Conservation (phyloP, 1,139 yeast genomes). For the Taphrina flavorubra region DNA sequence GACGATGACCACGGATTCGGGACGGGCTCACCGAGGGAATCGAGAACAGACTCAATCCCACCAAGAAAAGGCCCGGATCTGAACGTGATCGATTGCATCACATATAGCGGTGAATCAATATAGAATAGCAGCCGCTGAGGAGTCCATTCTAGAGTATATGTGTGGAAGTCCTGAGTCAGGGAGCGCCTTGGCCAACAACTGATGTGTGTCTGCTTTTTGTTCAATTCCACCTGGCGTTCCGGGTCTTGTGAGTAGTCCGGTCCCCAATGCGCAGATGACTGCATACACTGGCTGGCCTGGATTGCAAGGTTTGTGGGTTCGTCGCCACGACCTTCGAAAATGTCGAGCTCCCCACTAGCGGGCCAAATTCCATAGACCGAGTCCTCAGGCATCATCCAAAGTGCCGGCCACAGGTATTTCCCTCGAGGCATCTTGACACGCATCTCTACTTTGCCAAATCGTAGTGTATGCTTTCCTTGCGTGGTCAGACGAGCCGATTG, state of each 20-base stretch:
- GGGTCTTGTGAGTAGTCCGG: conserved; percentile 39
- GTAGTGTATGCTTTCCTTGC: conserved; percentile 39
- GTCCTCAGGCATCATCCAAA: conserved; percentile 45
- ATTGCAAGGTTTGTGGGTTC: conserved; percentile 37
- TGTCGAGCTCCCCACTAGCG: conserved; percentile 46
- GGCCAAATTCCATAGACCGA: conserved; percentile 45
- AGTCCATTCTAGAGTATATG: conserved; percentile 45
- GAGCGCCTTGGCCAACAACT: conserved; percentile 42
- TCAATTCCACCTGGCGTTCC: conserved; percentile 35
- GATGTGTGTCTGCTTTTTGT: conserved; percentile 22
- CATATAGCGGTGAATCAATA: conserved; percentile 45
- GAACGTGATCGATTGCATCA: conserved; percentile 43
- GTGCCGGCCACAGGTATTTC: conserved; percentile 46
- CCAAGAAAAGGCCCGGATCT: conserved; percentile 41
- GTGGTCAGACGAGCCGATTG: conserved; percentile 45
- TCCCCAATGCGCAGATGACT: conserved; percentile 46
- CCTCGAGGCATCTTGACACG: conserved; percentile 45
- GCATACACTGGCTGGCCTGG: conserved; percentile 43
- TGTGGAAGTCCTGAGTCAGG: conserved; percentile 42
- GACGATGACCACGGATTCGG: conserved; percentile 45
- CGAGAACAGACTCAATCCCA: conserved; percentile 43
- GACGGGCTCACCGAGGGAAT: conserved; percentile 42
- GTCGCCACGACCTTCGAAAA: conserved; percentile 45
- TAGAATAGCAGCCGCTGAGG: conserved; percentile 44
- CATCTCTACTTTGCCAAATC: conserved; percentile 45